These are phyloP conservation scores for Pythium rhizo-oryzae DNA, from an alignment of 352 stramenopile genomes.

Conservation along the genomic window DNA sequence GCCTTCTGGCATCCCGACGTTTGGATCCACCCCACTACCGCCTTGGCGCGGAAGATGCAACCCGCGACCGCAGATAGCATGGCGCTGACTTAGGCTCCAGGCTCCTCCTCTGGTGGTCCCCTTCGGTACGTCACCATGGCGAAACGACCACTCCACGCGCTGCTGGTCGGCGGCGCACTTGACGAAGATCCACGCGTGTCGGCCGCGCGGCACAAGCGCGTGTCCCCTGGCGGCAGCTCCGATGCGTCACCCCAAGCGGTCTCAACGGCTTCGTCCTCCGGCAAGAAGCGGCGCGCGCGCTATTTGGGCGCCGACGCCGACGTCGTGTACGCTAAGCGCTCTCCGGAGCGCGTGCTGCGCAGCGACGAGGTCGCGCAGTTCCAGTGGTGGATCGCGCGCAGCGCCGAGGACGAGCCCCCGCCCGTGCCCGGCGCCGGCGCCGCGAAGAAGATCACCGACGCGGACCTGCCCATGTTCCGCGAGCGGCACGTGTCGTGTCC, in stretches of 20 bases:
- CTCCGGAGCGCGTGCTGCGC: not conserved
- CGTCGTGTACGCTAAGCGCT: constrained; percentile 5
- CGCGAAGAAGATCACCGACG: constrained; percentile 43
- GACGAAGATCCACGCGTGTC: not conserved
- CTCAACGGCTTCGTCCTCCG: not conserved
- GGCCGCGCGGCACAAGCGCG: not conserved
- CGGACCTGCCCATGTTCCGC: constrained; percentile 60
- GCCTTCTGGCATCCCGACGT: not conserved
- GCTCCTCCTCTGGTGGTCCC: too few relatives aligned
- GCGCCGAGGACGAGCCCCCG: constrained; percentile 29
- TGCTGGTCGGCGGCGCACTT: not conserved
- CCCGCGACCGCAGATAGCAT: not conserved
- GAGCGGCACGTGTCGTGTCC: constrained; percentile 30
- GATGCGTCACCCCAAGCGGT: not conserved
- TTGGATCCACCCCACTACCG: not conserved
- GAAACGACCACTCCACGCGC: constrained; percentile 6
- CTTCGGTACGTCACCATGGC: constrained; percentile 4
- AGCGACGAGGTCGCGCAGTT: constrained; percentile 32
- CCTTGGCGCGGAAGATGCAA: constrained; percentile 15
- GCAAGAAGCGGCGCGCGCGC: constrained; percentile 9
- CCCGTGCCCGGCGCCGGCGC: constrained; percentile 48
- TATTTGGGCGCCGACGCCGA: not conserved
- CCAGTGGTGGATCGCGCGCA: constrained; percentile 47
- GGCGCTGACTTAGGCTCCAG: not conserved
- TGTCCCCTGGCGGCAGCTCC: not conserved